Base-by-base conservation (phyloP, 2,329 filamentous ascomycete species). In the Drechslerella dactyloides region DNA sequence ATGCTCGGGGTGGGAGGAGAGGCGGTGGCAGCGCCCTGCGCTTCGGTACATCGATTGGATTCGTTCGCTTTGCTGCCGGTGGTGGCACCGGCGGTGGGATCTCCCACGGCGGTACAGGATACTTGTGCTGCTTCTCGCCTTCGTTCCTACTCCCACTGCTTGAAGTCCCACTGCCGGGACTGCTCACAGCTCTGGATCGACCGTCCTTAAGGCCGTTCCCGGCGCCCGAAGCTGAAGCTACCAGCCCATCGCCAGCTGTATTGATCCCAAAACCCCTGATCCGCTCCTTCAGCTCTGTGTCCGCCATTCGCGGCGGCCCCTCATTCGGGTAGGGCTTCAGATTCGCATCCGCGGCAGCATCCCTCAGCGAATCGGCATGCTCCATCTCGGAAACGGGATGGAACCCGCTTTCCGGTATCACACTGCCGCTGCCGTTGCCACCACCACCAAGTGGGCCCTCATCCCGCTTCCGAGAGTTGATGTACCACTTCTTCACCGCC, bases 1-100 rank as follows among this genome's bases (percentile, higher is more conserved):
- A 53, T 46, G 52, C 74, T 52, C 74, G 69, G 4, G 75, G 79
- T 24, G 80, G 78, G 8, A 81, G 62, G 10, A 78, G 55, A 21
- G 83, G 79, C 19, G 83, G 79, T 40, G 84, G 80, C 7, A 89
- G 80, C 1, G 86, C 83, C 76, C 89, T 91, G n/a, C 89, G 83
- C 77, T 86, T 88, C 1, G 87, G 85, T 0, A 87, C 82, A 27
- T 82, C 82, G 68, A 83, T 84, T 15, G 84, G 82, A 53, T 83
- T 84, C 50, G 85, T 84, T 76, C 73, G 73, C 60, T 74, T 76
- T 40, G 52, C 19, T 11, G 74, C 54, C 13, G 74, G 69, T 7
- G 75, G 73, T 21, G 74, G 75, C n/a, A 57, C 44, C n/a, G 57
- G 15, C 24, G 76, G n/a, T n/a, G n/a, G 76, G 19, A 77, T 76